Evolutionary conservation across 2,329 filamentous ascomycete species (phyloP).

Genomic region (Fusarium falciforme): DNA sequence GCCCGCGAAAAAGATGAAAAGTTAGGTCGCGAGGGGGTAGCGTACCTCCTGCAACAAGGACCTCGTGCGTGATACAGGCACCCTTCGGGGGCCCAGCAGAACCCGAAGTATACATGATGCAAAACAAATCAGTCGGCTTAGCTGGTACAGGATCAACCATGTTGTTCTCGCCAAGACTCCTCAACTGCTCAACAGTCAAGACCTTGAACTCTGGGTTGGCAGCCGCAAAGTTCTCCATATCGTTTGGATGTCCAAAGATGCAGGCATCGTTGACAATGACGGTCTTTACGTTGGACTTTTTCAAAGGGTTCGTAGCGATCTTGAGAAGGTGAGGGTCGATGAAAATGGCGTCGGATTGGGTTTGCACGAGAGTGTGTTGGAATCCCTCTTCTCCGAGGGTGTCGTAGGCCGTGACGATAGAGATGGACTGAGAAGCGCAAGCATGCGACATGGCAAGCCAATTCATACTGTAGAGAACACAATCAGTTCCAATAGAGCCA

Average conservation of each 20-base stretch:
- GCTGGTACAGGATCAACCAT: constrained; percentile 77
- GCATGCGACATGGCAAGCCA: constrained; percentile 86
- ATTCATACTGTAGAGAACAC: constrained; percentile 66
- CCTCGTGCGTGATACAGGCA: constrained; percentile 83
- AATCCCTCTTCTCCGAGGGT: constrained; percentile 87
- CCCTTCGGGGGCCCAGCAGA: constrained; percentile 91
- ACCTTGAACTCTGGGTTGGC: constrained; percentile 65
- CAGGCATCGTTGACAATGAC: constrained; percentile 72
- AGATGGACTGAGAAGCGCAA: constrained; percentile 86
- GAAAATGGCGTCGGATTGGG: constrained; percentile 83
- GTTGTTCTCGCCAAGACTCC: constrained; percentile 70
- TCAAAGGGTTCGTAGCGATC: constrained; percentile 66
- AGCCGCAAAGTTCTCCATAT: constrained; percentile 67
- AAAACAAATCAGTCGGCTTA: constrained; percentile 80
- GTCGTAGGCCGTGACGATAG: constrained; percentile 94
- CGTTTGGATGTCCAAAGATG: constrained; percentile 60
- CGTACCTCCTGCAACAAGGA: constrained; percentile 75
- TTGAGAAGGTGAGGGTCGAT: constrained; percentile 82
- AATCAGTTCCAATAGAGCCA: neutral
- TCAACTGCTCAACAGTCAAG: constrained; percentile 64
- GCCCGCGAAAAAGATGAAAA: neutral
- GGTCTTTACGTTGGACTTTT: constrained; percentile 64
- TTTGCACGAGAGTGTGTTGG: constrained; percentile 87
- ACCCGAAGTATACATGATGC: constrained; percentile 87
- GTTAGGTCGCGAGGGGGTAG: neutral